Evolutionary conservation across 2,329 filamentous ascomycete genomes (phyloP).

Genomic region (Pseudomassariella vexata): DNA sequence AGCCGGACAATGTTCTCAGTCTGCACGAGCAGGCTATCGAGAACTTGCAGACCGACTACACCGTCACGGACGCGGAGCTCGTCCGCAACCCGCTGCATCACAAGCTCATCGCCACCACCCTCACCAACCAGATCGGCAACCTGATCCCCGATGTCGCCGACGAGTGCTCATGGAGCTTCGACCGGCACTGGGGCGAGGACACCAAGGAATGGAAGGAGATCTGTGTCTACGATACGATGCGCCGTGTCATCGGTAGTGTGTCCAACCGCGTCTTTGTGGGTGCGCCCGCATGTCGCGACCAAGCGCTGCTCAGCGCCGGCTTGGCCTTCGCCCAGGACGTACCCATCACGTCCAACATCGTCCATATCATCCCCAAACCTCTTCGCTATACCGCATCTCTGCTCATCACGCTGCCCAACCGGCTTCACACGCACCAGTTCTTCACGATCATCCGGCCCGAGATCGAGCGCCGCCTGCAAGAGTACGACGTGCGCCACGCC

Average conservation of each 20-base stretch:
- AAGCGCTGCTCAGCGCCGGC: constrained; percentile 12
- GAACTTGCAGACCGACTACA: constrained; percentile 20
- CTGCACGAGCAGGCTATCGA: constrained; percentile 15
- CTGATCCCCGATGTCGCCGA: constrained; percentile 22
- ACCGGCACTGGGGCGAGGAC: constrained; percentile 17
- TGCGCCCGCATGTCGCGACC: constrained; percentile 14
- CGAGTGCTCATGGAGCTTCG: constrained; percentile 18
- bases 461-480: constrained; percentile 13
- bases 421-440: constrained; percentile 12
- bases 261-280: constrained; percentile 16
- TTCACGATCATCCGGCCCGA: constrained; percentile 10
- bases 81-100: constrained; percentile 17
- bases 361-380: constrained; percentile 11
- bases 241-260: constrained; percentile 6
- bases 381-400: constrained; percentile 12
- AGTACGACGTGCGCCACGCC: constrained; percentile 8
- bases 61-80: constrained; percentile 16
- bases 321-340: constrained; percentile 13
- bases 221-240: constrained; percentile 5
- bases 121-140: constrained; percentile 25
- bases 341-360: constrained; percentile 11
- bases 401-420: constrained; percentile 13
- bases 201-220: constrained; percentile 4
- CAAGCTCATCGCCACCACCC: constrained; percentile 18
- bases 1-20: constrained; percentile 21